These are phyloP conservation scores for Claviceps arundinis DNA, from an alignment of 2,329 filamentous ascomycete species.

Conservation along the genomic window DNA sequence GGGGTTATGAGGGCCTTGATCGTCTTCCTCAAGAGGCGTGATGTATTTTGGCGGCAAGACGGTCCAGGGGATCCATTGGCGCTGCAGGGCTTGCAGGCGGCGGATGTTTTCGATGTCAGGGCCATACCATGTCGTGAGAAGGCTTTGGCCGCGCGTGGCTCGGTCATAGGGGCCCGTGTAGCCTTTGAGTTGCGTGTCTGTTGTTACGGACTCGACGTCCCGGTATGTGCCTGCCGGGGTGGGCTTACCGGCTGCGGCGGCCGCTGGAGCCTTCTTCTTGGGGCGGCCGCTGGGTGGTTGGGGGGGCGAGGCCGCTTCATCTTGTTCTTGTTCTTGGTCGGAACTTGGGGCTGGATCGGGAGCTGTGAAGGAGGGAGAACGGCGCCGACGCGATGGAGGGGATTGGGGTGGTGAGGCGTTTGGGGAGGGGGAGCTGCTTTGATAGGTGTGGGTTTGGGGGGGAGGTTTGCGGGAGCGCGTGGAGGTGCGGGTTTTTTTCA, in stretches of 20 bases:
- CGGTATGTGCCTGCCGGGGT: constrained; percentile 11
- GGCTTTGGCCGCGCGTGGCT: constrained; percentile 18
- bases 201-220: constrained; percentile 20
- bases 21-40: constrained; percentile 11
- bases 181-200: constrained; percentile 19
- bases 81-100: constrained; percentile 23
- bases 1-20: background rate
- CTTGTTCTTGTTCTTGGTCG: constrained; percentile 17
- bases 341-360: constrained; percentile 11
- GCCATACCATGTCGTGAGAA: constrained; percentile 29
- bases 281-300: background rate
- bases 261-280: background rate
- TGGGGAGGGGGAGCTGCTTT: constrained; percentile 8
- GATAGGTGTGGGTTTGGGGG: constrained; percentile 22
- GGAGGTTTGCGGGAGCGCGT: constrained; percentile 23
- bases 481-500: constrained; percentile 24
- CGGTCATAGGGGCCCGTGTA: constrained; percentile 24
- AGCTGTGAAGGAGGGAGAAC: constrained; percentile 6
- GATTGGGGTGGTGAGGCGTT: background rate
- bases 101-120: constrained; percentile 22
- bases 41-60: constrained; percentile 25
- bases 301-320: constrained; percentile 6
- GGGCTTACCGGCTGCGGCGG: background rate
- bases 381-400: constrained; percentile 5
- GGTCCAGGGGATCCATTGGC: constrained; percentile 27